phyloP scores from a whole-genome alignment of 306 rosid species.

The Adenanthera pavonina region DNA sequence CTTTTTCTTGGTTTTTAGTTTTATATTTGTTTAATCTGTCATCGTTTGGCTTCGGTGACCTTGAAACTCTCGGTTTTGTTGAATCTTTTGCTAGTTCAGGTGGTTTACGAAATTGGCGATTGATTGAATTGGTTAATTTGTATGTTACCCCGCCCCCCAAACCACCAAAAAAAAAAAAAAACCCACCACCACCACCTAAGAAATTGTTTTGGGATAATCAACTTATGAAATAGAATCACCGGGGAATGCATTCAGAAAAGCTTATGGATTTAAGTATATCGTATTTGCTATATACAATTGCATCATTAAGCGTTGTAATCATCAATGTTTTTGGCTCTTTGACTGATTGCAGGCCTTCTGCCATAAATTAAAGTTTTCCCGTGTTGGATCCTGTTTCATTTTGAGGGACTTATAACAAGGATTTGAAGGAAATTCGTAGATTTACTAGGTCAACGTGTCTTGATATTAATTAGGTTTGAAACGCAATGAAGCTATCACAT shows the following conservation, averaged over 20 bases:
- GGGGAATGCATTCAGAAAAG: slow-evolving; percentile 7
- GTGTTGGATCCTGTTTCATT: neutral
- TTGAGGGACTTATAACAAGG: neutral
- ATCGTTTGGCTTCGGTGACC: neutral
- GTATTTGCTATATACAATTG: neutral
- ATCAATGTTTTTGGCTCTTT: neutral
- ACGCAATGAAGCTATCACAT: neutral
- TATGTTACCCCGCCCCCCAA: neutral
- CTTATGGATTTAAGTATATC: neutral
- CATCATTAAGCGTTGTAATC: neutral
- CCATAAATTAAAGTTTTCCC: neutral
- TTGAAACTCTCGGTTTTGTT: neutral
- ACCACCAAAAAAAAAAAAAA: no score
- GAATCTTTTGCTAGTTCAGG: neutral
- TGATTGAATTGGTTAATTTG: neutral
- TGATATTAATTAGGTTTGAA: slow-evolving; percentile 16
- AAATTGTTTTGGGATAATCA: neutral
- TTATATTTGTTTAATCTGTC: neutral
- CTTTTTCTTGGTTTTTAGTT: neutral
- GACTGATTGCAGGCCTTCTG: neutral
- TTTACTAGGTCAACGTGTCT: neutral
- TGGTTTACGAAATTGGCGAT: neutral
- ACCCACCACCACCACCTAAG: no score
- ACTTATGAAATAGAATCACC: neutral
- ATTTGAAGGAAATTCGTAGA: neutral